Conservation (phyloP, 2,329 filamentous ascomycete species). For the Mycocentrospora acerina region DNA sequence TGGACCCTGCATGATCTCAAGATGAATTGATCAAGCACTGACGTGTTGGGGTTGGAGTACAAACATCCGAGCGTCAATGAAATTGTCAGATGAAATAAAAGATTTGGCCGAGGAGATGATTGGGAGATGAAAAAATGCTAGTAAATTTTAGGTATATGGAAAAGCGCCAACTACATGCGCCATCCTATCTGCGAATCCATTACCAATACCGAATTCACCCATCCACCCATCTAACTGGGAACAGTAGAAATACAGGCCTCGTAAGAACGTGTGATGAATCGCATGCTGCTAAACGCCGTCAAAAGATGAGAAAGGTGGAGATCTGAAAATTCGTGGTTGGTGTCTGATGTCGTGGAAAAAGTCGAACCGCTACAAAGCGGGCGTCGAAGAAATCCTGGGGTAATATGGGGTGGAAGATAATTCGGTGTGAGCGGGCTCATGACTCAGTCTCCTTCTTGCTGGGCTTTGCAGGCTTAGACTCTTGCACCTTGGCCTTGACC, state of each 20-base stretch:
- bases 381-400: too few relatives aligned
- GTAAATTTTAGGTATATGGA: too few relatives aligned
- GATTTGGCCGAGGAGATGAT: too few relatives aligned
- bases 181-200: neutral
- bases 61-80: neutral
- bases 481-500: slow-evolving; percentile 14
- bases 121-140: too few relatives aligned
- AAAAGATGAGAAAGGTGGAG: slow-evolving; percentile 8
- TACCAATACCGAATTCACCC: neutral
- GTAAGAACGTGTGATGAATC: slow-evolving; percentile 5
- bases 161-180: too few relatives aligned
- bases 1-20: slow-evolving; percentile 9
- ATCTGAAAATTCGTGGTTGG: neutral
- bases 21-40: too few relatives aligned
- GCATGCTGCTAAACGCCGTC: slow-evolving; percentile 17
- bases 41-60: neutral
- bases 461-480: slow-evolving; percentile 11
- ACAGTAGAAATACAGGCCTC: slow-evolving; percentile 18
- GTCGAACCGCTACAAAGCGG: neutral
- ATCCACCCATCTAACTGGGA: neutral
- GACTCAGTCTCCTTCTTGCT: slow-evolving; percentile 24
- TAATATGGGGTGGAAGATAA: neutral
- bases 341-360: neutral
- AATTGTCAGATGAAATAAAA: too few relatives aligned
- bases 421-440: neutral